Evolutionary conservation across 768 basidiomycete species (phyloP).

Genomic region (Serendipita sp.): DNA sequence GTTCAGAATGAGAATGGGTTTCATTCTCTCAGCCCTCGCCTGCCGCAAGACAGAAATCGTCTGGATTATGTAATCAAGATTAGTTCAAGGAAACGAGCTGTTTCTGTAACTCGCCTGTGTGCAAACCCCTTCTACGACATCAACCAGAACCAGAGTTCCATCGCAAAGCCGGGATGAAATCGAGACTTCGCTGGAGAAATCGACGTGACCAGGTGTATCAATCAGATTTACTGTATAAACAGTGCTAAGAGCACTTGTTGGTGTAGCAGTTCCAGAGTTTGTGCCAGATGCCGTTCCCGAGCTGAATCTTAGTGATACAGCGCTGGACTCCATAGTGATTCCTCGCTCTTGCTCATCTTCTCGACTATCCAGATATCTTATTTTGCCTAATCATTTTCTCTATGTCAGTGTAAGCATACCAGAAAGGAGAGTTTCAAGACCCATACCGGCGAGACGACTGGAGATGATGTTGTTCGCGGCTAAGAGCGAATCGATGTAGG

Average conservation of each 20-base stretch:
- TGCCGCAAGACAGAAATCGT: slow-evolving; percentile 90
- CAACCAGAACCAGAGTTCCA: slow-evolving; percentile 87
- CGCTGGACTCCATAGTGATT: slow-evolving; percentile 98
- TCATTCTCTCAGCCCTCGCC: slow-evolving; percentile 78
- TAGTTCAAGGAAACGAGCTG: background rate
- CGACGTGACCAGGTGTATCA: slow-evolving; percentile 97
- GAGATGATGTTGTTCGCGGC: slow-evolving; percentile 98
- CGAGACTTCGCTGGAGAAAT: slow-evolving; percentile 95
- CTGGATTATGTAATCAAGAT: slow-evolving; percentile 23
- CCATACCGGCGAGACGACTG: slow-evolving; percentile 65
- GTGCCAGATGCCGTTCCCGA: slow-evolving; percentile 31
- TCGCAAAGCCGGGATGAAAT: slow-evolving; percentile 87
- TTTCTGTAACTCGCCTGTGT: slow-evolving; percentile 52
- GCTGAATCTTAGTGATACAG: slow-evolving; percentile 77
- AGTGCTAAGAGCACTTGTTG: background rate
- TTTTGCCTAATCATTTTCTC: slow-evolving; percentile 28
- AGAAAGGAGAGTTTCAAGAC: background rate
- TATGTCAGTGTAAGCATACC: background rate
- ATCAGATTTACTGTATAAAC: slow-evolving; percentile 61
- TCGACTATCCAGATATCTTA: slow-evolving; percentile 85
- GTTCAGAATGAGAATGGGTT: slow-evolving; percentile 90
- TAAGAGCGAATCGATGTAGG: slow-evolving; percentile 84
- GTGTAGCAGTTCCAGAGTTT: slow-evolving; percentile 34
- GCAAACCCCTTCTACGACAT: slow-evolving; percentile 95
- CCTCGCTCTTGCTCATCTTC: slow-evolving; percentile 97